Evolutionary conservation across 192 early-diverging fungal species (phyloP).

Genomic region (Coemansia sp.): DNA sequence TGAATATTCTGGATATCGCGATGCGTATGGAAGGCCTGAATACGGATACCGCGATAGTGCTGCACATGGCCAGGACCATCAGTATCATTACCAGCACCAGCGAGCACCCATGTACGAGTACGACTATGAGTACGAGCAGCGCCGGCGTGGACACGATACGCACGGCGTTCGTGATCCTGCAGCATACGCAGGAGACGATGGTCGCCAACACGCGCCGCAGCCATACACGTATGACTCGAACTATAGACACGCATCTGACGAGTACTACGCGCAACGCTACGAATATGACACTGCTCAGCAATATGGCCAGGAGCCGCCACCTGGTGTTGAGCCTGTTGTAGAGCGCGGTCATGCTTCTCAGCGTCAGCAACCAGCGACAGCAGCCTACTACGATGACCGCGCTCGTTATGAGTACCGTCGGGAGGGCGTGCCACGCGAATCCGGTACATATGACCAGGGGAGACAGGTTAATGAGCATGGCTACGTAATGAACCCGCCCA

Average conservation of each 20-base stretch:
- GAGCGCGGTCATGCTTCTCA: slow-evolving; percentile 10
- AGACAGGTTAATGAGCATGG: slow-evolving; percentile 4
- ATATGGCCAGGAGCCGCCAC: slow-evolving; percentile 14
- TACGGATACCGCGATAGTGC: slow-evolving; percentile 28
- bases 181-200: slow-evolving; percentile 17
- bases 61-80: neutral
- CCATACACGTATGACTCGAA: slow-evolving; percentile 23
- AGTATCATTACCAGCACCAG: slow-evolving; percentile 15
- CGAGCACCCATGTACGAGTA: slow-evolving; percentile 33
- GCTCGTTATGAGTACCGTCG: slow-evolving; percentile 26
- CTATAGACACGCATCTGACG: slow-evolving; percentile 15
- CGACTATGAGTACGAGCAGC: slow-evolving; percentile 28
- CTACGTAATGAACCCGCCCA: neutral
- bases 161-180: slow-evolving; percentile 17
- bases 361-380: slow-evolving; percentile 7
- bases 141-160: slow-evolving; percentile 4
- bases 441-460: neutral
- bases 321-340: neutral
- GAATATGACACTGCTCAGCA: slow-evolving; percentile 3
- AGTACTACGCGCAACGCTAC: slow-evolving; percentile 38
- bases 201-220: slow-evolving; percentile 4
- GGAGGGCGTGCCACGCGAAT: slow-evolving; percentile 3
- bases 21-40: slow-evolving; percentile 29
- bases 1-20: slow-evolving; percentile 42
- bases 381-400: slow-evolving; percentile 25